Evolutionary conservation across 2,329 filamentous ascomycete species (phyloP).

Genomic region (Ascochyta lentis): DNA sequence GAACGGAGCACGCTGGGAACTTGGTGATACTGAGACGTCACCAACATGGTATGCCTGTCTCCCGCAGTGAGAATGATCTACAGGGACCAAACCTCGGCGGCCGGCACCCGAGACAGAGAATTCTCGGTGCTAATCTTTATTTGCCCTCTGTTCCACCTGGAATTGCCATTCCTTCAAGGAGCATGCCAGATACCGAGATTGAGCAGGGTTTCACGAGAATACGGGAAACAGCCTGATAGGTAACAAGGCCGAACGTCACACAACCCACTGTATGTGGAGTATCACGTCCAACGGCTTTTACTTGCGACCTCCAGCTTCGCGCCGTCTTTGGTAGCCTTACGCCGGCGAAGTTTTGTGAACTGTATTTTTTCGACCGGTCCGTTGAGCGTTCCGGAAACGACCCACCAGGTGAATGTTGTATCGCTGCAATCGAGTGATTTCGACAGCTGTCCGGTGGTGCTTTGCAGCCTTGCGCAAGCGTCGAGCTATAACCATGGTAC

Average conservation of each 20-base stretch:
- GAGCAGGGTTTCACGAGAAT: constrained; percentile 12
- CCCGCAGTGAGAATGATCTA: constrained; percentile 15
- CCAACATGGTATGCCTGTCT: constrained; percentile 16
- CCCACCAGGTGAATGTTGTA: background rate
- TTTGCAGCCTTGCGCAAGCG: too few species aligned
- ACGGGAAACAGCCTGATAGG: background rate
- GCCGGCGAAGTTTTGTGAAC: constrained; percentile 3
- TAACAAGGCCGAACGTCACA: constrained; percentile 7
- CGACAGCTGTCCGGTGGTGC: background rate
- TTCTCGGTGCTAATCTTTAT: constrained; percentile 13
- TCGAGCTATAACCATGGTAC: background rate
- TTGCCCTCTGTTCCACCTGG: constrained; percentile 15
- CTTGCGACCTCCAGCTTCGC: constrained; percentile 6
- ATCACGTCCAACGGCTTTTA: constrained; percentile 8
- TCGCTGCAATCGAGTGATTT: background rate
- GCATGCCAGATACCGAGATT: constrained; percentile 10
- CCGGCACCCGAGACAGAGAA: constrained; percentile 11
- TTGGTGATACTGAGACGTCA: constrained; percentile 12
- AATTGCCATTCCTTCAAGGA: constrained; percentile 5
- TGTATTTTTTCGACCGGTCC: constrained; percentile 2
- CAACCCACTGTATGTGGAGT: constrained; percentile 7
- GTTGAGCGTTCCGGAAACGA: background rate
- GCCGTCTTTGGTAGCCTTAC: constrained; percentile 9
- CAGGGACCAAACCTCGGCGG: constrained; percentile 16
- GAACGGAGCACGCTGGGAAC: background rate